A percentile compares a stretch with the other conserved stretches of the same genome.
Conservation (phyloP, 2,329 filamentous ascomycete species). For the Aspergillus udagawae region DNA sequence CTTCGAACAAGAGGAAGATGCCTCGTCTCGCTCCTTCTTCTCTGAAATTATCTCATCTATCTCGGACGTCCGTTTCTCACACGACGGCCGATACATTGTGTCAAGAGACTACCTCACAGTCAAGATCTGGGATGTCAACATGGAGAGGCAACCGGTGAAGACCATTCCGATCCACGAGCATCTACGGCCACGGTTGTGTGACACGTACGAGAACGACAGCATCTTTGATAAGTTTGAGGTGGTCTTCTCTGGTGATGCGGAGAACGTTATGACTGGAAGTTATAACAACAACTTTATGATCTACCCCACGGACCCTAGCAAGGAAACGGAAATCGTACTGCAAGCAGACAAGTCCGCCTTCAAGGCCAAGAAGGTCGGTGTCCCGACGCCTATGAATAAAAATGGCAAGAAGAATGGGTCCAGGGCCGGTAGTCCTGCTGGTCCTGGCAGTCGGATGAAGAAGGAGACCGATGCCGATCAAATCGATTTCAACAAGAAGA, state of each 20-base stretch:
- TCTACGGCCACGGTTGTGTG: slow-evolving; percentile 85
- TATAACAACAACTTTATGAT: slow-evolving; percentile 99
- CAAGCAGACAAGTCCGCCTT: slow-evolving; percentile 99
- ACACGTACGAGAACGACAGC: slow-evolving; percentile 98
- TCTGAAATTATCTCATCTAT: slow-evolving; percentile 99
- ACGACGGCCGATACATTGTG: slow-evolving; percentile 93
- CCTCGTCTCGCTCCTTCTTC: slow-evolving; percentile 95
- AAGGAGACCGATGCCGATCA: slow-evolving; percentile 99
- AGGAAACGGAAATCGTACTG: slow-evolving; percentile 94
- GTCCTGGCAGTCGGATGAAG: slow-evolving; percentile 88
- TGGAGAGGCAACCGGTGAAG: slow-evolving; percentile 96
- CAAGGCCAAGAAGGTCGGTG: slow-evolving; percentile 99
- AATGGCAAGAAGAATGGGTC: slow-evolving; percentile 83
- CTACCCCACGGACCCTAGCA: slow-evolving; percentile 91
- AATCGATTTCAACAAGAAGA: slow-evolving; percentile 99
- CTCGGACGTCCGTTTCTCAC: slow-evolving; percentile 95
- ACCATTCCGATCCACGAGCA: slow-evolving; percentile 99
- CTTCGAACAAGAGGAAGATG: slow-evolving; percentile 98
- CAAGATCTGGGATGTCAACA: slow-evolving; percentile 99
- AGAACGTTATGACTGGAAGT: slow-evolving; percentile 99
- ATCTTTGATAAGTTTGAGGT: slow-evolving; percentile 99
- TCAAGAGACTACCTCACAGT: slow-evolving; percentile 97
- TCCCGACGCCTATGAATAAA: slow-evolving; percentile 94
- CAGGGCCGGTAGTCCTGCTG: slow-evolving; percentile 81
- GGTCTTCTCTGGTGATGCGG: slow-evolving; percentile 94